These are phyloP conservation scores for Balansia obtecta DNA, from an alignment of 2,329 filamentous ascomycete genomes.

Conservation along the genomic window DNA sequence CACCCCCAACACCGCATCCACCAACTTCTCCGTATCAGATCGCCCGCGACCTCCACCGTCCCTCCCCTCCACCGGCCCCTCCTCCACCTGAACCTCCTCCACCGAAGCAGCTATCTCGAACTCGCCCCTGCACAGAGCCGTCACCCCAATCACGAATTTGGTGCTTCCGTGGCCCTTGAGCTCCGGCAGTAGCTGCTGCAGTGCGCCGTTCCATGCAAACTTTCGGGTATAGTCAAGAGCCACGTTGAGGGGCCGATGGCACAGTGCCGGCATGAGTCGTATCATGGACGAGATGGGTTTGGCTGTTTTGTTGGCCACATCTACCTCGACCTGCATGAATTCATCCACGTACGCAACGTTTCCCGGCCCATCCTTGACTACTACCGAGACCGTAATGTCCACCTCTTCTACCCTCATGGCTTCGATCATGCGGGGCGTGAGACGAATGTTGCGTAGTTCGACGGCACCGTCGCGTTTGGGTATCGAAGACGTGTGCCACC, in stretches of 20 bases:
- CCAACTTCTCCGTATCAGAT: conserved; percentile 42
- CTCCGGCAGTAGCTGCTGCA: conserved; percentile 61
- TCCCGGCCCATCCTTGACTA: conserved; percentile 11
- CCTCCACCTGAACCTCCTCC: conserved; percentile 55
- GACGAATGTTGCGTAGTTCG: conserved; percentile 62
- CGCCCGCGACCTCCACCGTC: conserved; percentile 22
- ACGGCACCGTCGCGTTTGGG: conserved; percentile 50
- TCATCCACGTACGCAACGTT: conserved; percentile 26
- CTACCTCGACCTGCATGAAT: conserved; percentile 59
- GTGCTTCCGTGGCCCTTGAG: conserved; percentile 46
- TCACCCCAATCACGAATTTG: conserved; percentile 55
- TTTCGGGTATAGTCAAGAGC: conserved; percentile 74
- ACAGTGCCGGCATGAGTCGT: conserved; percentile 63
- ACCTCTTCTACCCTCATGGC: conserved; percentile 71
- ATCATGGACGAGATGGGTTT: conserved; percentile 59
- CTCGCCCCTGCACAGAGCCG: conserved; percentile 64
- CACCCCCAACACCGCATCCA: conserved; percentile 45
- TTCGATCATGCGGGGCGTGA: conserved; percentile 71
- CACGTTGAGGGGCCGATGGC: conserved; percentile 57
- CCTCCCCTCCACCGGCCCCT: conserved; percentile 15
- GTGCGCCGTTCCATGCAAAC: conserved; percentile 70
- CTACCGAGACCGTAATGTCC: conserved; percentile 39
- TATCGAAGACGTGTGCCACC: conserved; percentile 50
- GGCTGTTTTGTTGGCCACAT: conserved; percentile 59
- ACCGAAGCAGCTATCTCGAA: conserved; percentile 73